Base-by-base conservation (phyloP, 768 basidiomycete genomes). In the Termitomyces sp. region DNA sequence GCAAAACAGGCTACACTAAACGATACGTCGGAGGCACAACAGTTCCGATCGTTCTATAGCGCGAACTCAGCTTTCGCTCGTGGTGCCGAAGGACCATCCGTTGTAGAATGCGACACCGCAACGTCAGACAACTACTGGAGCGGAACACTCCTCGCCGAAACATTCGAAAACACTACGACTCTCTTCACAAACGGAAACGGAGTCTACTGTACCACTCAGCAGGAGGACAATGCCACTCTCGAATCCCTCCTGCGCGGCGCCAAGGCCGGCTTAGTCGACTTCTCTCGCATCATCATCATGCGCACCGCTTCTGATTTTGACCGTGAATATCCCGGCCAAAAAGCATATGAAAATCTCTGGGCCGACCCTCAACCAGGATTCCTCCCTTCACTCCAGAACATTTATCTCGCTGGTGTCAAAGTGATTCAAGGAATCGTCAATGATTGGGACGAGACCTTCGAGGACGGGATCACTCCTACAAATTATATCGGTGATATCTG, bases 281-380 rank as follows among this genome's bases (percentile, higher is more conserved):
- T 53, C 52, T 48, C 45, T 9, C 57, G 57, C 45, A 52, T 59
- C 27, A 59, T 59, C 50, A 55, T 59, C 27, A 59, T 59, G 57
- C 57, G 57, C 7, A 59, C 57, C 2, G 57, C 43, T 7, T 59
- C 57, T 2, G 57, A 59, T 42, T 59, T 59, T 32, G 57, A 59
- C 40, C 53, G 57, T 10, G 54, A 59, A 48, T 59, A 39, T 32
- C 33, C 27, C 0, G 57, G 57, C 1, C 57, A 59, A 27, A 55
- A 44, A 16, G 43, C 57, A 2, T 53, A 50, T 1, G 57, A 41
- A 0, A 58, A 58, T 13, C 25, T 58, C 20, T 58, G 55, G 18
- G 50, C 39, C 3, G 50, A 58, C 23, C 50, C 57, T 10, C 50
- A 50, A 43, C 9, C 29, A 29, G 57, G 53, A 27, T 58, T 58